phyloP scores from a whole-genome alignment of 2,329 filamentous ascomycete species.

The Raffaelea albimanens region DNA sequence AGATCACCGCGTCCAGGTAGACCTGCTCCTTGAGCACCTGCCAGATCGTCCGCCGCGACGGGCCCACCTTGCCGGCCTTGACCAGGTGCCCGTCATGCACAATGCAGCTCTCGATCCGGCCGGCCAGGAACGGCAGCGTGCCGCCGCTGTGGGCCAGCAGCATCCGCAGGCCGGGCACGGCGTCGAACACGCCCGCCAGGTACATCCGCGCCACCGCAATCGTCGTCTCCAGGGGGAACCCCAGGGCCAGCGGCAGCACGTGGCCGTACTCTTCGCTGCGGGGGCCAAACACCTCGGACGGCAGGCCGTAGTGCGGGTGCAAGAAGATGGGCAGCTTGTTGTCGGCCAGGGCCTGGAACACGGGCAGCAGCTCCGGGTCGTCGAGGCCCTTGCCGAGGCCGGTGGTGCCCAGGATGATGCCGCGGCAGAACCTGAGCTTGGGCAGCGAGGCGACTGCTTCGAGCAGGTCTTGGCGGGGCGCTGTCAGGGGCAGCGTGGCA shows the following conservation, averaged over 20 bases:
- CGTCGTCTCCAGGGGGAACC: slow-evolving; percentile 87
- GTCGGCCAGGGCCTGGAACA: slow-evolving; percentile 61
- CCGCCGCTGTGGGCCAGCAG: slow-evolving; percentile 83
- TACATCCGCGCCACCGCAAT: slow-evolving; percentile 84
- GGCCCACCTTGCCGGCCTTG: slow-evolving; percentile 43
- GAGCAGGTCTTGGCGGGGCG: slow-evolving; percentile 50
- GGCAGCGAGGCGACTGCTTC: slow-evolving; percentile 55
- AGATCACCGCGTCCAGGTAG: slow-evolving; percentile 80
- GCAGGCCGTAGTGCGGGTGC: slow-evolving; percentile 87
- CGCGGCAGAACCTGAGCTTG: slow-evolving; percentile 58
- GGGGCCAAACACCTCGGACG: slow-evolving; percentile 68
- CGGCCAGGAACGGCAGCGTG: slow-evolving; percentile 79
- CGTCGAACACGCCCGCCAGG: slow-evolving; percentile 76
- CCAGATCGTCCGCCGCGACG: slow-evolving; percentile 41
- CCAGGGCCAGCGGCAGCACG: slow-evolving; percentile 74
- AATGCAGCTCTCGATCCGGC: slow-evolving; percentile 80
- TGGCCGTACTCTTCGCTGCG: slow-evolving; percentile 65
- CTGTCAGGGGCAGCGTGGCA: slow-evolving; percentile 69
- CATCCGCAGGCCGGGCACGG: slow-evolving; percentile 58
- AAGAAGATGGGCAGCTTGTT: slow-evolving; percentile 64
- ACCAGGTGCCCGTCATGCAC: slow-evolving; percentile 71
- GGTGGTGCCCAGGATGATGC: slow-evolving; percentile 81
- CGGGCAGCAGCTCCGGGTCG: slow-evolving; percentile 60
- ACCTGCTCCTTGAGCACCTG: slow-evolving; percentile 60
- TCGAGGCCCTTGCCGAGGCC: slow-evolving; percentile 75